Conservation (phyloP, 495 filamentous ascomycete genomes). For the Cetradonia linearis region DNA sequence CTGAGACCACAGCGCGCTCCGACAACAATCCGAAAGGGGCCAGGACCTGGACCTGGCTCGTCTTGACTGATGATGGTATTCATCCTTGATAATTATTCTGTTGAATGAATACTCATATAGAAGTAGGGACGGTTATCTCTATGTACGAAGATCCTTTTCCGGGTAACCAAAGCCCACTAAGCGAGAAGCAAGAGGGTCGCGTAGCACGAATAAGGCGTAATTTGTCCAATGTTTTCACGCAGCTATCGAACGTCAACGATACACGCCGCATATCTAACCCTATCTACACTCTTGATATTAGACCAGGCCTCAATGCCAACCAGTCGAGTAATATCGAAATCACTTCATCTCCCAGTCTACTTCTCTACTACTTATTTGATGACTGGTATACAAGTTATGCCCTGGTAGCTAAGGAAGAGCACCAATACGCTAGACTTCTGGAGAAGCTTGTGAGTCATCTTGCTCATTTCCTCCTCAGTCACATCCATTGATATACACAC, state of each 20-base stretch:
- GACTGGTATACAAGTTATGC: slow-evolving; percentile 67
- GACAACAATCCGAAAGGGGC: slow-evolving; percentile 49
- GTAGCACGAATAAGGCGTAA: slow-evolving; percentile 55
- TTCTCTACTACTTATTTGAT: slow-evolving; percentile 84
- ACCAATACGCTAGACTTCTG: slow-evolving; percentile 49
- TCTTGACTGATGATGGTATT: slow-evolving; percentile 69
- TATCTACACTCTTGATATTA: slow-evolving; percentile 33
- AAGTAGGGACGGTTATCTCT: slow-evolving; percentile 55
- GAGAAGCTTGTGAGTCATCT: slow-evolving; percentile 41
- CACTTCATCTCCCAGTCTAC: slow-evolving; percentile 58
- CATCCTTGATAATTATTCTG: background rate
- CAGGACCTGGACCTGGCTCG: slow-evolving; percentile 67
- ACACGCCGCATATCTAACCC: slow-evolving; percentile 23
- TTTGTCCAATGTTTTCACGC: slow-evolving; percentile 57
- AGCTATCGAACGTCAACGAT: slow-evolving; percentile 44
- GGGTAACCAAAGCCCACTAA: slow-evolving; percentile 25
- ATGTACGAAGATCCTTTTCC: slow-evolving; percentile 64
- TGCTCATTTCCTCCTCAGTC: slow-evolving; percentile 1
- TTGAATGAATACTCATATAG: slow-evolving; percentile 27
- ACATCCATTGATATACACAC: slow-evolving; percentile 12
- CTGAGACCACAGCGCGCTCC: slow-evolving; percentile 25
- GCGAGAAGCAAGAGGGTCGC: slow-evolving; percentile 31
- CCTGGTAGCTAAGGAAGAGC: slow-evolving; percentile 50
- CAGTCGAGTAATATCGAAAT: slow-evolving; percentile 35
- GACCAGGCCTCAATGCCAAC: slow-evolving; percentile 25